Percentiles rank a stretch among this genome's conserved stretches.
Conservation (phyloP, 2,329 filamentous ascomycete species). For the Mycosphaerella sp. region DNA sequence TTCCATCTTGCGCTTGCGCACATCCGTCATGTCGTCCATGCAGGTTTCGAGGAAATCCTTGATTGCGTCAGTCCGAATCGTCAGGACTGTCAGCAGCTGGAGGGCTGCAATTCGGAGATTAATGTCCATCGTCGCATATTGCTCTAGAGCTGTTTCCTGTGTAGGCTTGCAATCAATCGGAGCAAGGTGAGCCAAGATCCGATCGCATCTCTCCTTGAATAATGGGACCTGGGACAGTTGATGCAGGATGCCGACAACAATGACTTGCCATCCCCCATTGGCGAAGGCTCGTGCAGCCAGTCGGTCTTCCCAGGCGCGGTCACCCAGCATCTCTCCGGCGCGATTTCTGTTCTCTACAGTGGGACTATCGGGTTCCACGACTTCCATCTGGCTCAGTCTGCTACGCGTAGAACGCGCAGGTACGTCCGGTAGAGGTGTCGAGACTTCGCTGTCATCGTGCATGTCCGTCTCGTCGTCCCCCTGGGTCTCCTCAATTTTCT, state of each 20-base stretch:
- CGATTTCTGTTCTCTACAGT: slow-evolving; percentile 46
- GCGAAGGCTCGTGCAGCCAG: slow-evolving; percentile 77
- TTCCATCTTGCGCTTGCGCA: slow-evolving; percentile 93
- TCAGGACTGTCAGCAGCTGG: slow-evolving; percentile 79
- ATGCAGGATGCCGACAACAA: slow-evolving; percentile 78
- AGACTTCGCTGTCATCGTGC: slow-evolving; percentile 50
- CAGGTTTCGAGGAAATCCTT: slow-evolving; percentile 87
- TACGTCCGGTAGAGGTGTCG: slow-evolving; percentile 61
- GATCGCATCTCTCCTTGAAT: slow-evolving; percentile 65
- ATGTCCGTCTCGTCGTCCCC: slow-evolving; percentile 66
- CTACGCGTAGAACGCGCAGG: slow-evolving; percentile 76
- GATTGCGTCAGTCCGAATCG: slow-evolving; percentile 76
- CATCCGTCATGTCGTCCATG: slow-evolving; percentile 86
- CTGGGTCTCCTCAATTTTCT: slow-evolving; percentile 65
- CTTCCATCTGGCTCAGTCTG: slow-evolving; percentile 64
- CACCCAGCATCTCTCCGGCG: slow-evolving; percentile 66
- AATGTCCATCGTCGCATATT: slow-evolving; percentile 71
- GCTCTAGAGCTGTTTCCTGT: slow-evolving; percentile 62
- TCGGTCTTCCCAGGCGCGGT: slow-evolving; percentile 79
- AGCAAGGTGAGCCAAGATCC: slow-evolving; percentile 72
- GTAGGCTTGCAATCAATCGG: slow-evolving; percentile 70
- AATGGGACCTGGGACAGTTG: slow-evolving; percentile 73
- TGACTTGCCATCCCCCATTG: slow-evolving; percentile 84
- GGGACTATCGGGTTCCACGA: slow-evolving; percentile 50
- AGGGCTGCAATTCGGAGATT: slow-evolving; percentile 75